Conservation (phyloP, 805 yeast genomes). For the Saccharomycopsis amapae region DNA sequence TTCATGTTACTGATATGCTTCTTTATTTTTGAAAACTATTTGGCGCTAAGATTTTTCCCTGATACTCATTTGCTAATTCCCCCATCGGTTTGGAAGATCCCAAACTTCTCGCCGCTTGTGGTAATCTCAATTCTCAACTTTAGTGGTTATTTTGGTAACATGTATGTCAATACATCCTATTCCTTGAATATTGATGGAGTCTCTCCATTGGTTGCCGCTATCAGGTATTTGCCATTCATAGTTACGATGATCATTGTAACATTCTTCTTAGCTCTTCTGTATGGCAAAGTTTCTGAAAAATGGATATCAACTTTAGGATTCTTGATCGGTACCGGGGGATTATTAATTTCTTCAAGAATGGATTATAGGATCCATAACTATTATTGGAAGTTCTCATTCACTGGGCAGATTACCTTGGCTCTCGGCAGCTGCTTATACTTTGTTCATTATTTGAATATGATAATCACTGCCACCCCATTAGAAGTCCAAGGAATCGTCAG, state of each 20-base stretch:
- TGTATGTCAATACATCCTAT: conserved; percentile 25
- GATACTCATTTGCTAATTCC: conserved; percentile 23
- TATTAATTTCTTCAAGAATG: conserved; percentile 5
- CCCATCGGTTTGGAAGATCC: conserved; percentile 23
- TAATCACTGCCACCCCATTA: conserved; percentile 30
- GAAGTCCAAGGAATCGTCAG: conserved; percentile 35
- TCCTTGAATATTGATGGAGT: conserved; percentile 25
- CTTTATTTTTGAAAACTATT: conserved; percentile 10
- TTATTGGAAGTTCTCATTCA: conserved; percentile 14
- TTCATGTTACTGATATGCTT: conserved; percentile 47
- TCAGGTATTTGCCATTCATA: conserved; percentile 31
- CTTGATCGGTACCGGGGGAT: conserved; percentile 18
- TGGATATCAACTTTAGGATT: not conserved
- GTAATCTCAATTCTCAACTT: conserved; percentile 23
- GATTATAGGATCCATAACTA: conserved; percentile 5
- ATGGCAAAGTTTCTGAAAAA: not conserved
- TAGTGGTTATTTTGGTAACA: not conserved
- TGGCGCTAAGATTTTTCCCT: conserved; percentile 27
- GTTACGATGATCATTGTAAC: conserved; percentile 27
- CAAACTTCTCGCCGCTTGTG: conserved; percentile 24
- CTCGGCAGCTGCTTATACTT: conserved; percentile 29
- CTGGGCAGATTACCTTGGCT: conserved; percentile 24
- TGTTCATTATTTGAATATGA: conserved; percentile 29
- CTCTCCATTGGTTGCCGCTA: conserved; percentile 31
- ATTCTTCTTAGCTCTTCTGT: not conserved